Conservation (phyloP, 768 basidiomycete species). For the Dacryopinax spathularia region DNA sequence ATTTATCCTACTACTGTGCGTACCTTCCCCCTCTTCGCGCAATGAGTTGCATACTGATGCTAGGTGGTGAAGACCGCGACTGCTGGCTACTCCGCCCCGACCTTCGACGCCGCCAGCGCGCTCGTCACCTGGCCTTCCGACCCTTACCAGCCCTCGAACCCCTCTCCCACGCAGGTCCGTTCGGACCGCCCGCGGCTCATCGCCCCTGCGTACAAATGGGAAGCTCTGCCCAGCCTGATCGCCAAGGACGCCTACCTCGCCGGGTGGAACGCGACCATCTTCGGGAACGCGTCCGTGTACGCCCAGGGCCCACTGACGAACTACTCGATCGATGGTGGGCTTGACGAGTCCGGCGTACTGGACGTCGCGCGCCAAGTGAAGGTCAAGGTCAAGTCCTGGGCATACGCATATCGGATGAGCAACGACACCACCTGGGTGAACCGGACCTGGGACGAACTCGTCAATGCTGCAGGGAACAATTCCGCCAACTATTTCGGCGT, state of each 20-base stretch:
- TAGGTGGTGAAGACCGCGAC: conserved; percentile 19
- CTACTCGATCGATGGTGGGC: conserved; percentile 28
- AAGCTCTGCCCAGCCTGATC: conserved; percentile 27
- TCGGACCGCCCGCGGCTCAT: conserved; percentile 30
- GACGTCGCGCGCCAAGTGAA: conserved; percentile 31
- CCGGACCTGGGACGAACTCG: conserved; percentile 28
- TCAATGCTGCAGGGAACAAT: conserved; percentile 27
- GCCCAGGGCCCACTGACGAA: conserved; percentile 18
- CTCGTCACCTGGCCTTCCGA: conserved; percentile 21
- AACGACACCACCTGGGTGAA: conserved; percentile 31
- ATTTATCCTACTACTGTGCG: conserved; percentile 8
- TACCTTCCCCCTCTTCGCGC: background rate
- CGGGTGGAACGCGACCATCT: conserved; percentile 32
- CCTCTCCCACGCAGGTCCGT: conserved; percentile 17
- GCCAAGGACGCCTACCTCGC: conserved; percentile 29
- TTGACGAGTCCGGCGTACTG: conserved; percentile 29
- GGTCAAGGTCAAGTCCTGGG: conserved; percentile 30
- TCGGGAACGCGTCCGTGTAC: conserved; percentile 26
- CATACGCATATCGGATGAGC: conserved; percentile 30
- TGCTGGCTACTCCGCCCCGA: conserved; percentile 25
- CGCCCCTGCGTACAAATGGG: conserved; percentile 31
- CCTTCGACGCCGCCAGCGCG: conserved; percentile 19
- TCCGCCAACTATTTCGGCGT: conserved; percentile 22
- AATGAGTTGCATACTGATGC: background rate
- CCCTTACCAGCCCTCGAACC: conserved; percentile 10